A percentile compares a stretch with the other conserved stretches of the same genome.
These are phyloP conservation scores for Trichocomaceae sp. DNA, from an alignment of 2,329 filamentous ascomycete species.

Conservation along the genomic window DNA sequence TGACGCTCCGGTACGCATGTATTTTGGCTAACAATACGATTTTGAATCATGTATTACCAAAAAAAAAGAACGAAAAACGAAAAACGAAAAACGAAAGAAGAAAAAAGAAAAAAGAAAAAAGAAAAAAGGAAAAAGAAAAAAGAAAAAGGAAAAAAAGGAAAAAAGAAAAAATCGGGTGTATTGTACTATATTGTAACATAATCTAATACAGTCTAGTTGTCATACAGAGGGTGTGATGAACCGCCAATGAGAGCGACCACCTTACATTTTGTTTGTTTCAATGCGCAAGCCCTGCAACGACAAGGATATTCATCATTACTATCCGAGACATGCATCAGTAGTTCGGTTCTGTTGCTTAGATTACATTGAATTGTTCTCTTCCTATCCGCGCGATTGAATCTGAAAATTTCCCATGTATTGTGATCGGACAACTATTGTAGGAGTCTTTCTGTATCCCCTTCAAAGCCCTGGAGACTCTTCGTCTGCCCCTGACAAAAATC, in stretches of 20 bases:
- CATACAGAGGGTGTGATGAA: not conserved
- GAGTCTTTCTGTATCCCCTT: too few species aligned
- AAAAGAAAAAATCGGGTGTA: not conserved
- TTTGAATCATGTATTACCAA: not conserved
- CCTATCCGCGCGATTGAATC: not conserved
- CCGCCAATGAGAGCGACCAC: not conserved
- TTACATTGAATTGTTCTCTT: not conserved
- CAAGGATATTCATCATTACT: not conserved
- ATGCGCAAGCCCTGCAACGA: not conserved
- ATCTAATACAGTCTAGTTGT: not conserved
- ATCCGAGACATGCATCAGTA: not conserved
- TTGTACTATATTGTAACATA: not conserved
- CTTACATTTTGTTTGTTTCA: not conserved
- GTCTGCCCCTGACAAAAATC: too few species aligned
- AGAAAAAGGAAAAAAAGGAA: too few species aligned
- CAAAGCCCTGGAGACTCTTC: too few species aligned
- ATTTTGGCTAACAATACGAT: not conserved
- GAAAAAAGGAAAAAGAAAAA: too few species aligned
- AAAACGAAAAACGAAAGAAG: too few species aligned
- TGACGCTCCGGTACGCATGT: not conserved
- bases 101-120: too few species aligned
- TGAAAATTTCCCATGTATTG: not conserved
- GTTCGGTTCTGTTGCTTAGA: not conserved
- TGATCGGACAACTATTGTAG: too few species aligned
- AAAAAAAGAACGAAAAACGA: too few species aligned